Evolutionary conservation across 2,329 filamentous ascomycete species (phyloP).

Genomic region (Cladosporium phlei): DNA sequence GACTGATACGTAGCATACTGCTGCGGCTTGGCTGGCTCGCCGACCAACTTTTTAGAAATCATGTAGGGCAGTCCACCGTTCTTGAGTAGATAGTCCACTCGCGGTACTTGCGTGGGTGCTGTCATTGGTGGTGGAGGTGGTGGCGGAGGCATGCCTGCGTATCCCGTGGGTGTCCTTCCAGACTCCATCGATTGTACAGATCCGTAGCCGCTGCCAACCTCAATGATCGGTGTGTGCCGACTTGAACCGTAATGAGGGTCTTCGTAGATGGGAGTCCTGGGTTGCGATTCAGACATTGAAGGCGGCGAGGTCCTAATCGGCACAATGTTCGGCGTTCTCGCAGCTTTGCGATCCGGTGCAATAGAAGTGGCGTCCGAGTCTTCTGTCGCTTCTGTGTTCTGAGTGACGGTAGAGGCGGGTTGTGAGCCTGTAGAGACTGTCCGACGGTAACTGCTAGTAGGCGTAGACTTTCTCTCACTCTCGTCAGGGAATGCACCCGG

Average conservation of each 20-base stretch:
- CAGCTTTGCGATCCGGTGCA: conserved; percentile 35
- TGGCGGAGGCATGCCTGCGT: conserved; percentile 54
- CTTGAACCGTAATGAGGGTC: conserved; percentile 35
- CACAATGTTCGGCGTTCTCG: conserved; percentile 30
- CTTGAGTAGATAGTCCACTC: conserved; percentile 87
- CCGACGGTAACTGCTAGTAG: conserved; percentile 33
- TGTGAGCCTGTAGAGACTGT: conserved; percentile 33
- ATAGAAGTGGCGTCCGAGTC: conserved; percentile 46
- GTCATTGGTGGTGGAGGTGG: conserved; percentile 70
- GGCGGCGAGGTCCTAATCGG: conserved; percentile 37
- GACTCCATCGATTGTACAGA: conserved; percentile 13
- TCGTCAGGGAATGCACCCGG: conserved; percentile 30
- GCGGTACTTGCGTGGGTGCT: conserved; percentile 62
- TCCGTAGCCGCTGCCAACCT: conserved; percentile 33
- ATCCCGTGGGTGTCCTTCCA: conserved; percentile 10
- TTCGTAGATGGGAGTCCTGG: conserved; percentile 40
- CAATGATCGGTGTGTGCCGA: conserved; percentile 37
- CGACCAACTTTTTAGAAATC: conserved; percentile 68
- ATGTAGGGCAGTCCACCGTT: conserved; percentile 73
- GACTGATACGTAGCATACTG: conserved; percentile 58
- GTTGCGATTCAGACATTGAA: conserved; percentile 41
- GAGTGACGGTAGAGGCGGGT: conserved; percentile 37
- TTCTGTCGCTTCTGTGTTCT: conserved; percentile 33
- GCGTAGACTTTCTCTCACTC: conserved; percentile 35
- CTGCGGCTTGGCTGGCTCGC: conserved; percentile 51